Evolutionary conservation across 106 monocot species (phyloP).

Genomic region (Amphibolis antarctica): DNA sequence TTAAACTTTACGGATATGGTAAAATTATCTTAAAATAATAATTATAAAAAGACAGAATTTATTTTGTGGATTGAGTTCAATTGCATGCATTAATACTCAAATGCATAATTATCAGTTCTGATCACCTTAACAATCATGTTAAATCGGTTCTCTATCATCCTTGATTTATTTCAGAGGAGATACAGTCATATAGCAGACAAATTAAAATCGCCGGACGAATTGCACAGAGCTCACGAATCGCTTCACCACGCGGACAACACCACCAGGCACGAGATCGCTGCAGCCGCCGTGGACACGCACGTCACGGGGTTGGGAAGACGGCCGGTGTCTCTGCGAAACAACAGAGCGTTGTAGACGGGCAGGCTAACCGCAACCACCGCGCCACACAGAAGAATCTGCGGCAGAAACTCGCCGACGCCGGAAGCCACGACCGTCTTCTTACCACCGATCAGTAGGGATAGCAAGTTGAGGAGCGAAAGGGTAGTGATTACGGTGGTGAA

Average conservation of each 20-base stretch:
- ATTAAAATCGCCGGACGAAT: too few relatives aligned
- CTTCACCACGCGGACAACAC: not conserved
- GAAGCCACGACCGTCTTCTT: slow-evolving; percentile 4
- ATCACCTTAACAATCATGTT: too few relatives aligned
- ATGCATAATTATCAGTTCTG: too few relatives aligned
- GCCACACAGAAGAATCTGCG: not conserved
- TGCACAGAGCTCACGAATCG: not conserved
- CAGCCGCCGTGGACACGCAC: not conserved
- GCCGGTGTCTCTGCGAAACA: not conserved
- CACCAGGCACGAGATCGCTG: not conserved
- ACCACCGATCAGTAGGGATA: slow-evolving; percentile 8
- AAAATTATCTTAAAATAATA: too few relatives aligned
- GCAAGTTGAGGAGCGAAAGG: slow-evolving; percentile 1
- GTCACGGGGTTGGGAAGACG: not conserved
- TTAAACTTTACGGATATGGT: too few relatives aligned
- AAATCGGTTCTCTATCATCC: too few relatives aligned
- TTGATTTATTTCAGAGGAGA: too few relatives aligned
- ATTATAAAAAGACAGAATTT: too few relatives aligned
- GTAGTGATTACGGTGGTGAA: not conserved
- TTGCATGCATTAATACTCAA: too few relatives aligned
- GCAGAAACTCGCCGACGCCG: not conserved
- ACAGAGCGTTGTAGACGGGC: not conserved
- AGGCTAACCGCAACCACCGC: not conserved
- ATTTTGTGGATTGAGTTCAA: too few relatives aligned
- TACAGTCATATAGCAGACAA: too few relatives aligned